Base-by-base conservation (phyloP, 129 eudicot genomes). In the Silybum marianum region DNA sequence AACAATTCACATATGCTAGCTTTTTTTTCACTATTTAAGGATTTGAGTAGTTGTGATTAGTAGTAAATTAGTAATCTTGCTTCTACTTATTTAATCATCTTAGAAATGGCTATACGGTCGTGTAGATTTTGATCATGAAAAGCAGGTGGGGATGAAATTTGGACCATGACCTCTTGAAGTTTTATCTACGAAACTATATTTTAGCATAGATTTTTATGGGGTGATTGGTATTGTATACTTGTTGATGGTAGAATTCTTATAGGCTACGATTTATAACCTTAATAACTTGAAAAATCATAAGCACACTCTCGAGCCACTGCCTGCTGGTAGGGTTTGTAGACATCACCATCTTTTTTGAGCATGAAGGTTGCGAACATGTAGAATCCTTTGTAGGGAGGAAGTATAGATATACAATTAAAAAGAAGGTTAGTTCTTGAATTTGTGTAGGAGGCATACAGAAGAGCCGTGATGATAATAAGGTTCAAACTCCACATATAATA, bases 151-250 rank as follows among this genome's bases (percentile, higher is more conserved):
- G 48, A 71, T 73, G 67, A 21, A 25, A 73, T 39, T 25, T 65
- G 19, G 84, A 73, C n/a, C 19, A 4, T 25, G 74, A 62, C n/a
- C 36, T 60, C 44, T 80, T 3, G 39, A 71, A 4, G 40, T 26
- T 72, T 22, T 71, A 32, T 58, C 32, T 30, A 16, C 10, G 9
- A 71, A 72, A 36, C 30, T 72, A 34, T 72, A 26, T 46, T 23
- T 58, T 36, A n/a, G 46, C 26, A 9, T 62, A 18, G 14, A 40
- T 23, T 30, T 44, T 51, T 26, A 62, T 9, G 65, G 72, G 30
- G 25, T 58, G 30, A 34, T 23, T 80, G 65, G 73, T 80, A 24
- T 23, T 73, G 66, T 39, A 21, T 72, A 72, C 30, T 73, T 26
- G n/a, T 62, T 72, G 73, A 62, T 32, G 9, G 10, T 80, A 39